Evolutionary conservation across 768 basidiomycete species (phyloP).

Genomic region (Termitomyces bulborhizus): DNA sequence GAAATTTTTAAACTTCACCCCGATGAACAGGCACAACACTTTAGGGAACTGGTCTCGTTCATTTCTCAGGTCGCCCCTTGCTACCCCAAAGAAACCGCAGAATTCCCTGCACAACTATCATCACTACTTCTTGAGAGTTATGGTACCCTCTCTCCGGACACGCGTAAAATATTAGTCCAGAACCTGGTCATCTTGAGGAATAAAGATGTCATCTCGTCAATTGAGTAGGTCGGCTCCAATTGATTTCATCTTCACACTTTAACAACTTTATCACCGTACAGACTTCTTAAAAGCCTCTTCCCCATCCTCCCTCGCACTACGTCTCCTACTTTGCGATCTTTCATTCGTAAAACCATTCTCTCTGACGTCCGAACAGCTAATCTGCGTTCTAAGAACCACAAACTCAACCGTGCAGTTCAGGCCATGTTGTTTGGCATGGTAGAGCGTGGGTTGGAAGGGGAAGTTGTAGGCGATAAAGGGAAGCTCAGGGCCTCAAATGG

Average conservation of each 20-base stretch:
- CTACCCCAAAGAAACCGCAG: slow-evolving; percentile 86
- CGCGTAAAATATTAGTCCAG: slow-evolving; percentile 79
- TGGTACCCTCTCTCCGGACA: slow-evolving; percentile 69
- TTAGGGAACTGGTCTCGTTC: slow-evolving; percentile 85
- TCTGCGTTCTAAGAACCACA: slow-evolving; percentile 83
- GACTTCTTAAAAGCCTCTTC: slow-evolving; percentile 86
- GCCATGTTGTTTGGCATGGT: slow-evolving; percentile 96
- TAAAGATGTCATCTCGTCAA: slow-evolving; percentile 86
- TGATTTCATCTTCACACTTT: slow-evolving; percentile 2
- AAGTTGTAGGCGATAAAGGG: slow-evolving; percentile 80
- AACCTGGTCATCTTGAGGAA: slow-evolving; percentile 92
- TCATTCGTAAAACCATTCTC: slow-evolving; percentile 90
- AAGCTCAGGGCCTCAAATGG: slow-evolving; percentile 45
- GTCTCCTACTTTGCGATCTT: slow-evolving; percentile 73
- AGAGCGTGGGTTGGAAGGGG: slow-evolving; percentile 82
- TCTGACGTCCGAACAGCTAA: slow-evolving; percentile 93
- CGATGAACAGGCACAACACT: slow-evolving; percentile 79
- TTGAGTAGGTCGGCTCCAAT: slow-evolving; percentile 58
- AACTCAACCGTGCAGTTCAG: slow-evolving; percentile 93
- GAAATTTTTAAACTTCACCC: slow-evolving; percentile 82
- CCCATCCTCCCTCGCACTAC: slow-evolving; percentile 93
- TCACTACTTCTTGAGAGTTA: slow-evolving; percentile 75
- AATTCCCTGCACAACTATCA: slow-evolving; percentile 79
- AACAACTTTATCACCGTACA: slow-evolving; percentile 23
- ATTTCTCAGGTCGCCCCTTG: slow-evolving; percentile 82